Percentiles rank a stretch among this genome's conserved stretches.
Evolutionary conservation across 768 basidiomycete genomes (phyloP).

Genomic region (Leccinum barrowsii): DNA sequence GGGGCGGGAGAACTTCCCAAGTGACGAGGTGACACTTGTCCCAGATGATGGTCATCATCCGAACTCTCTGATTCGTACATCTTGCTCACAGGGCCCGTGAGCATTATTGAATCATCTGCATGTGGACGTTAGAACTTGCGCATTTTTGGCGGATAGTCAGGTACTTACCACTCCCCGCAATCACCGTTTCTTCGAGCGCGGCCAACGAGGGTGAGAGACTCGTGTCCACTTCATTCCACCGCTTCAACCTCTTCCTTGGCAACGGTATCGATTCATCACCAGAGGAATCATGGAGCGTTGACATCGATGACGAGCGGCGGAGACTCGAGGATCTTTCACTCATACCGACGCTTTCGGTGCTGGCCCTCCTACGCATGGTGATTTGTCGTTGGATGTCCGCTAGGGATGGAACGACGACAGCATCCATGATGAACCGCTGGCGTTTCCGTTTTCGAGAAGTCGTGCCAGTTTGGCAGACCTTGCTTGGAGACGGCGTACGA

Average conservation of each 20-base stretch:
- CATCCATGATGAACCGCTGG: constrained; percentile 48
- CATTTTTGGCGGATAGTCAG: neutral
- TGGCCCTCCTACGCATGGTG: constrained; percentile 20
- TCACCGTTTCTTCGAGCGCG: constrained; percentile 26
- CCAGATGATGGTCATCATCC: constrained; percentile 61
- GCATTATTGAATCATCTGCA: constrained; percentile 50
- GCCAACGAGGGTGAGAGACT: constrained; percentile 16
- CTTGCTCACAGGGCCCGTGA: constrained; percentile 7
- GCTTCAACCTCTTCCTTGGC: constrained; percentile 25
- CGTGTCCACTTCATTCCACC: constrained; percentile 18
- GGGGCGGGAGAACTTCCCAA: constrained; percentile 55
- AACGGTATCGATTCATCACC: constrained; percentile 9
- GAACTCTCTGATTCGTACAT: constrained; percentile 36
- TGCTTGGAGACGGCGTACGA: neutral
- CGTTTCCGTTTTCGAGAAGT: constrained; percentile 39
- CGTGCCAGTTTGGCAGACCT: constrained; percentile 3
- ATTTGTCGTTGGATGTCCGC: constrained; percentile 23
- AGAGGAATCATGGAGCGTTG: constrained; percentile 15
- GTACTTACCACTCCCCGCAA: constrained; percentile 34
- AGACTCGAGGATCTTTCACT: constrained; percentile 11
- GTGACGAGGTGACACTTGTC: constrained; percentile 67
- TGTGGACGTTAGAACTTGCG: constrained; percentile 2
- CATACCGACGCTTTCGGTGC: constrained; percentile 7
- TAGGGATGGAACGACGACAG: constrained; percentile 45
- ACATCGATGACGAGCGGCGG: constrained; percentile 26